phyloP scores from a whole-genome alignment of 768 basidiomycete species.

The Serendipita vermifera region DNA sequence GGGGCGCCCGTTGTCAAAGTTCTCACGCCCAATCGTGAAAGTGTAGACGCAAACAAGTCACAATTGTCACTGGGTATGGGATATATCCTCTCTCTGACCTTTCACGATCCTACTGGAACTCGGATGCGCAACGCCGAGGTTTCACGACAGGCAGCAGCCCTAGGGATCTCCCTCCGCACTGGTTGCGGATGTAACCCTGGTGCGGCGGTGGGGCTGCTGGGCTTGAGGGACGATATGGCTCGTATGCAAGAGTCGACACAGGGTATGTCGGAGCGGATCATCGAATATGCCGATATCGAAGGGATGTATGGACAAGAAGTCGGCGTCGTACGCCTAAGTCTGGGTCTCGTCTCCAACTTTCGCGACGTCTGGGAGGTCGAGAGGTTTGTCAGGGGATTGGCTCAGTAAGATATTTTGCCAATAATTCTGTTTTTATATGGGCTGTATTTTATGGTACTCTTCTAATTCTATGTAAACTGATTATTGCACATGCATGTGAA shows the following conservation, averaged over 20 bases:
- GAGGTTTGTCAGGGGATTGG: too few relatives aligned
- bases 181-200: slow-evolving; percentile 87
- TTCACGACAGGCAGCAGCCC: neutral
- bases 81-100: neutral
- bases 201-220: slow-evolving; percentile 58
- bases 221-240: slow-evolving; percentile 58
- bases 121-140: neutral
- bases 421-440: too few relatives aligned
- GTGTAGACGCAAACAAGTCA: slow-evolving; percentile 20
- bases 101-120: neutral
- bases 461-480: too few relatives aligned
- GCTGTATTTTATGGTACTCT: too few relatives aligned
- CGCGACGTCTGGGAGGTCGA: slow-evolving; percentile 41
- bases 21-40: neutral
- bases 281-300: slow-evolving; percentile 51
- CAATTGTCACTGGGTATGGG: slow-evolving; percentile 17
- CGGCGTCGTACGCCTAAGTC: slow-evolving; percentile 40
- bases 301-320: slow-evolving; percentile 33
- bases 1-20: neutral
- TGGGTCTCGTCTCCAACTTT: slow-evolving; percentile 69
- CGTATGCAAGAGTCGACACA: too few relatives aligned
- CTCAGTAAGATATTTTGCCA: too few relatives aligned
- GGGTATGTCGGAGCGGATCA: slow-evolving; percentile 41
- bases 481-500: too few relatives aligned
- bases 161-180: slow-evolving; percentile 62